phyloP scores from a whole-genome alignment of 495 filamentous ascomycete species.

The Glonium stellatum region DNA sequence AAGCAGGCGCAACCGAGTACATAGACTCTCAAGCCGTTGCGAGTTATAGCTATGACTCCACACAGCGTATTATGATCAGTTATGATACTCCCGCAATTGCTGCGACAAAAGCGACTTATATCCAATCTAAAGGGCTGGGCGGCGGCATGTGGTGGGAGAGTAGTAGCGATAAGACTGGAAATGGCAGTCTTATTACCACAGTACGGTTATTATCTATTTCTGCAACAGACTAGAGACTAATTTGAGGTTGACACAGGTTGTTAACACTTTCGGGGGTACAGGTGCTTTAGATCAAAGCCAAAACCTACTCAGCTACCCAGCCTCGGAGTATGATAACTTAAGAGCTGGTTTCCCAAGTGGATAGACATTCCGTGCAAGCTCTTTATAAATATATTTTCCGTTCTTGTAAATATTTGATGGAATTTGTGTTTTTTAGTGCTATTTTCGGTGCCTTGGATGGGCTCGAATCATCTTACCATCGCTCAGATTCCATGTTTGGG shows the following conservation, averaged over 20 bases:
- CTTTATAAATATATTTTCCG: too few relatives aligned
- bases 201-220: conserved; percentile 7
- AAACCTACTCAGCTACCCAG: conserved; percentile 24
- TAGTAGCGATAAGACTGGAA: conserved; percentile 58
- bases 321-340: conserved; percentile 28
- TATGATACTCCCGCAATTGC: conserved; percentile 65
- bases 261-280: conserved; percentile 18
- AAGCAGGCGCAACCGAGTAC: conserved; percentile 43
- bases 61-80: conserved; percentile 54
- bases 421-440: too few relatives aligned
- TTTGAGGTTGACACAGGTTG: conserved; percentile 11
- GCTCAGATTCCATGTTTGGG: too few relatives aligned
- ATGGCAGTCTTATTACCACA: conserved; percentile 24
- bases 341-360: conserved; percentile 18
- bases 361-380: not conserved
- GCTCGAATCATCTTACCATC: too few relatives aligned
- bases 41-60: conserved; percentile 63
- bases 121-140: conserved; percentile 56
- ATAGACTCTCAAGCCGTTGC: conserved; percentile 49
- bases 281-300: conserved; percentile 19
- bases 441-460: too few relatives aligned
- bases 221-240: not conserved
- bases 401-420: too few relatives aligned
- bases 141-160: conserved; percentile 92
- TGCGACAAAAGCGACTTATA: conserved; percentile 56